These are phyloP conservation scores for Malus hybrid DNA, from an alignment of 331 rosid species.

Conservation along the genomic window DNA sequence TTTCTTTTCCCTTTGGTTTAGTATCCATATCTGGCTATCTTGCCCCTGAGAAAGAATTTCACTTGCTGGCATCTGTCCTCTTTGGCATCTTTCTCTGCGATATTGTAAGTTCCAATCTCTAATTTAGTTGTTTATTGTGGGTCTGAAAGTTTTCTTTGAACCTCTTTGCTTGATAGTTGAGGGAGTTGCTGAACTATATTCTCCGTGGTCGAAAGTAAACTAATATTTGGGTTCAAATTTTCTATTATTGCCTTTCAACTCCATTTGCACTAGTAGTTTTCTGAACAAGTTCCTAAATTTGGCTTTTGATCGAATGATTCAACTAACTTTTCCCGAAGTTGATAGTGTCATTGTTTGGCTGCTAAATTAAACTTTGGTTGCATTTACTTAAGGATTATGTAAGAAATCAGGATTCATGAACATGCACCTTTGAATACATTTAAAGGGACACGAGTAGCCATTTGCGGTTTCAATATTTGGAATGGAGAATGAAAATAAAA, in stretches of 20 bases:
- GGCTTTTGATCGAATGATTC: neutral
- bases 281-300: neutral
- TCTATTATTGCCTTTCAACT: neutral
- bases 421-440: neutral
- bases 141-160: neutral
- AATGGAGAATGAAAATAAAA: neutral
- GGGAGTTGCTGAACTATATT: neutral
- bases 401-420: neutral
- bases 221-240: neutral
- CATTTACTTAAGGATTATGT: neutral
- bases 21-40: slow-evolving; percentile 27
- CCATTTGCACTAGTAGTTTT: neutral
- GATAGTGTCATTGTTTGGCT: neutral
- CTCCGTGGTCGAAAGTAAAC: neutral
- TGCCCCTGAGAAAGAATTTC: slow-evolving; percentile 42
- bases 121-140: neutral
- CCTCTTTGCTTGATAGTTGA: neutral
- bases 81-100: slow-evolving; percentile 59
- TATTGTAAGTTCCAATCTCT: slow-evolving; percentile 49
- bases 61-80: slow-evolving; percentile 48
- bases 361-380: neutral
- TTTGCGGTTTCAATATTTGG: neutral
- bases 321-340: no score
- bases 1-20: slow-evolving; percentile 24
- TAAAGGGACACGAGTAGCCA: neutral